Conservation (phyloP, 805 yeast genomes). For the Komagataella phaffii region DNA sequence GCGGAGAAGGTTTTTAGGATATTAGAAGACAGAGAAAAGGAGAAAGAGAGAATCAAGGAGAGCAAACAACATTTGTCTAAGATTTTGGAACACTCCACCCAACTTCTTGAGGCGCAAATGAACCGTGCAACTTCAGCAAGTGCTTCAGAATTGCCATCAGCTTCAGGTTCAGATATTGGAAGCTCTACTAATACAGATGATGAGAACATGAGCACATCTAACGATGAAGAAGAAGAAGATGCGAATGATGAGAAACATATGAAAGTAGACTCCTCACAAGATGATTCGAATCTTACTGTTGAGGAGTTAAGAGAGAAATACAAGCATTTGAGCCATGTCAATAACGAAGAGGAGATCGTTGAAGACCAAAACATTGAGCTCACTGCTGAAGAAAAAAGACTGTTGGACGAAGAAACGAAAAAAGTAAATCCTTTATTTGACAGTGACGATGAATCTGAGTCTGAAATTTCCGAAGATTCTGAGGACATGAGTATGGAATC, state of each 20-base stretch:
- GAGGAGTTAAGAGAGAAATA: slow-evolving; percentile 47
- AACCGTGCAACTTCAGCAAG: slow-evolving; percentile 22
- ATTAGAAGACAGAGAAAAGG: slow-evolving; percentile 64
- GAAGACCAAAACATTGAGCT: slow-evolving; percentile 1
- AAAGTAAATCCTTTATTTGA: slow-evolving; percentile 12
- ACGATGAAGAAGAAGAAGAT: slow-evolving; percentile 8
- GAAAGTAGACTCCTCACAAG: slow-evolving; percentile 8
- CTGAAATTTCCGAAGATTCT: slow-evolving; percentile 6
- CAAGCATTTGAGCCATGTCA: slow-evolving; percentile 14
- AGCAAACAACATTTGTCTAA: slow-evolving; percentile 82
- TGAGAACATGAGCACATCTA: slow-evolving; percentile 7
- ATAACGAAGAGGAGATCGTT: slow-evolving; percentile 2
- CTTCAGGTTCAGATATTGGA: slow-evolving; percentile 4
- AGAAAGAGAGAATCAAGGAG: slow-evolving; percentile 62
- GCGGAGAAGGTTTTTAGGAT: slow-evolving; percentile 75
- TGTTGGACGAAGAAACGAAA: not conserved
- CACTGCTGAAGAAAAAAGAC: slow-evolving; percentile 6
- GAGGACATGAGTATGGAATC: slow-evolving; percentile 8
- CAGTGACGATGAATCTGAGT: slow-evolving; percentile 7
- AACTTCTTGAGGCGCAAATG: slow-evolving; percentile 74
- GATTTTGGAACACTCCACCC: slow-evolving; percentile 85
- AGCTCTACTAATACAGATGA: not conserved
- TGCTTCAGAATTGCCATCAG: not conserved
- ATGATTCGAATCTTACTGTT: slow-evolving; percentile 37
- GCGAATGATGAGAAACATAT: slow-evolving; percentile 13